Percentiles rank a stretch among this genome's conserved stretches.
These are phyloP conservation scores for Rhizophora mangle DNA, from an alignment of 345 rosid genomes.

Conservation along the genomic window DNA sequence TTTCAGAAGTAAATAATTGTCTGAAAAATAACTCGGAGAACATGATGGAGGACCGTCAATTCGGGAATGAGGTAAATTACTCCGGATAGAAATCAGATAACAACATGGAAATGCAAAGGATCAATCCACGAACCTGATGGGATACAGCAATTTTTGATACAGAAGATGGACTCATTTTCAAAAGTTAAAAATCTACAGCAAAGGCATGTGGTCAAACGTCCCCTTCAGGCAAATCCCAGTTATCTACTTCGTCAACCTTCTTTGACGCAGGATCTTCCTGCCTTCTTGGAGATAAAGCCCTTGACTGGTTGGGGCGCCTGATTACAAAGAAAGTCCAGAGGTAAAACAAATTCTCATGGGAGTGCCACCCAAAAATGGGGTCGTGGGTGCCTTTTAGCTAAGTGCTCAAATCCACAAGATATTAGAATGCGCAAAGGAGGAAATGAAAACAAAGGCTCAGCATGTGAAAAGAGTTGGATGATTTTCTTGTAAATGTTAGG, in stretches of 20 bases:
- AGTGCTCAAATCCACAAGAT: not conserved
- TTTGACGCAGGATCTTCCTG: conserved; percentile 36
- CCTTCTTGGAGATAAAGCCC: conserved; percentile 34
- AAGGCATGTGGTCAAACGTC: conserved; percentile 32
- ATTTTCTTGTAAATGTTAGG: not conserved
- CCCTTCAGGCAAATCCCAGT: conserved; percentile 87
- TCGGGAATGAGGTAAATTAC: conserved; percentile 5
- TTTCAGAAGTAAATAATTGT: too few relatives aligned
- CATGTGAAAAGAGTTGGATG: not conserved
- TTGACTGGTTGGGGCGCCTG: conserved; percentile 48
- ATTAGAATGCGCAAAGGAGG: not conserved
- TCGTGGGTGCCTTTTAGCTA: not conserved
- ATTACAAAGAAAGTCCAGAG: not conserved
- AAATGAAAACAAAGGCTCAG: not conserved
- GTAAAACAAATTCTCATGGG: not conserved
- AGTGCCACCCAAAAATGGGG: not conserved
- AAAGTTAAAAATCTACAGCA: conserved; percentile 16
- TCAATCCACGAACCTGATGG: conserved; percentile 18
- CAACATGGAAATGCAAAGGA: conserved; percentile 8
- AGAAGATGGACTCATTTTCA: conserved; percentile 20
- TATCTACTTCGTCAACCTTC: conserved; percentile 60
- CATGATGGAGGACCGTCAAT: not conserved
- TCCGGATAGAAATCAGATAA: conserved; percentile 13
- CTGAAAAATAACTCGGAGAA: too few relatives aligned
- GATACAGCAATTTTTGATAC: conserved; percentile 25